Evolutionary conservation across 768 basidiomycete species (phyloP), one percentile per base, ranked within the genome.

Genomic region (Lactarius evosmus): DNA sequence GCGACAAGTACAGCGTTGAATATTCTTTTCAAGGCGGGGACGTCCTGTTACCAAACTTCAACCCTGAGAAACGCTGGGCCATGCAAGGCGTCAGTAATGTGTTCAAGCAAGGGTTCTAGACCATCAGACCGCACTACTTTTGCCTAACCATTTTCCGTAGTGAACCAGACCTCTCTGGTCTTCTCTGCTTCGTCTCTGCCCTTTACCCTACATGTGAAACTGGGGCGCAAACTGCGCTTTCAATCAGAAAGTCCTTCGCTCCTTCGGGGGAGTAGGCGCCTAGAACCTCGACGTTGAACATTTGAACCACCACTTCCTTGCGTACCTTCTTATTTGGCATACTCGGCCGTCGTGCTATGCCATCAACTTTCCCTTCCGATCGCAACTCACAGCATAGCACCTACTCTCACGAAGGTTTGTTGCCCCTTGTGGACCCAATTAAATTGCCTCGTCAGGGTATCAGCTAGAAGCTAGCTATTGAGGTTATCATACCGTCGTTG

Each of bases 191-290:
- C 6, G 29, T 27, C 51, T 29, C 25, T 25, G 33, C 33, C 58
- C 29, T 32, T 58, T 54, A 11, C 50, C 62, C 51, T 58, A 19
- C 62, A 63, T 33, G 53, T 60, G 62, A 49, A 49, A 46, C 25
- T n/a, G 25, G 32, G 33, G 41, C 19, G 19, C 38, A 6, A 41
- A 40, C 22, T 22, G 27, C 9, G 34, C 7, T 4, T 46, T 54
- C 63, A 36, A 60, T 64, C 63, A 64, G 63, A 64, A 64, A 49
- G 57, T 27, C 4, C n/a, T 54, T 17, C 40, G 4, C 51, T 54
- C 4, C 27, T 49, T 17, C 33, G 5, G 62, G 25, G n/a, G 58
- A 29, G 41, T 53, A 3, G 36, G 58, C 32, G 36, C 17, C 53
- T 54, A 49, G n/a, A 16, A 32, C 33, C 19, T 29, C 32, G 17